phyloP scores from a whole-genome alignment of 352 stramenopile species.

The Globisporangium nodosum region DNA sequence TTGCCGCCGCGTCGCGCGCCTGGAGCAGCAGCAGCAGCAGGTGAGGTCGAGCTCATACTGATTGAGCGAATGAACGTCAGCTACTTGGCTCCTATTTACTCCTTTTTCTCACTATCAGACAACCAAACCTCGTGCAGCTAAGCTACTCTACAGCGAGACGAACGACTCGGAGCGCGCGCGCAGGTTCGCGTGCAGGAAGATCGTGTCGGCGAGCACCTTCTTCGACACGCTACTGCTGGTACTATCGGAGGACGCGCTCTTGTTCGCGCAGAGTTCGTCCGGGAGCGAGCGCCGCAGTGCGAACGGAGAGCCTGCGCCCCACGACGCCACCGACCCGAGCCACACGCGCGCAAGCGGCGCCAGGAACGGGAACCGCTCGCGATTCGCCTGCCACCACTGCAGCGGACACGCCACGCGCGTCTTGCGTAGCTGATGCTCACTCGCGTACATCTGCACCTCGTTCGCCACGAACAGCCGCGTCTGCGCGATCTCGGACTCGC shows the following conservation, averaged over 20 bases:
- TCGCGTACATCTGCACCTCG: conserved; percentile 34
- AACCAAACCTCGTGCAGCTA: too few relatives aligned
- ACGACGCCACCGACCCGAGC: conserved; percentile 18
- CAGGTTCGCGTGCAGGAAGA: conserved; percentile 17
- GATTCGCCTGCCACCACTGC: conserved; percentile 38
- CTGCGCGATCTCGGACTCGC: conserved; percentile 34
- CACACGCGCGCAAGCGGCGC: conserved; percentile 30
- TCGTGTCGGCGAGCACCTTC: conserved; percentile 14
- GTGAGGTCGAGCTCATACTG: conserved; percentile 2
- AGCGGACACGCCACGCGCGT: conserved; percentile 33
- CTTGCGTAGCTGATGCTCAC: conserved; percentile 39
- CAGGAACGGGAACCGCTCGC: conserved; percentile 37
- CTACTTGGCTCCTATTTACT: too few relatives aligned
- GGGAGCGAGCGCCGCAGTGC: conserved; percentile 1
- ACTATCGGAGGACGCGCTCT: conserved; percentile 2
- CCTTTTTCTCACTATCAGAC: too few relatives aligned
- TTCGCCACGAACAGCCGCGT: conserved; percentile 26
- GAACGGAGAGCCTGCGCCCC: too few relatives aligned
- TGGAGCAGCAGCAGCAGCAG: too few relatives aligned
- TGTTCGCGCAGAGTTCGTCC: conserved; percentile 5
- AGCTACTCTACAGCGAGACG: neutral
- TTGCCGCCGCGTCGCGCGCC: neutral
- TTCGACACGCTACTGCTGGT: neutral
- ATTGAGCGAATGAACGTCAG: too few relatives aligned
- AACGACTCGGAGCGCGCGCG: conserved; percentile 5